Evolutionary conservation across 2,329 filamentous ascomycete species (phyloP).

Genomic region (Botrytis pseudocinerea): DNA sequence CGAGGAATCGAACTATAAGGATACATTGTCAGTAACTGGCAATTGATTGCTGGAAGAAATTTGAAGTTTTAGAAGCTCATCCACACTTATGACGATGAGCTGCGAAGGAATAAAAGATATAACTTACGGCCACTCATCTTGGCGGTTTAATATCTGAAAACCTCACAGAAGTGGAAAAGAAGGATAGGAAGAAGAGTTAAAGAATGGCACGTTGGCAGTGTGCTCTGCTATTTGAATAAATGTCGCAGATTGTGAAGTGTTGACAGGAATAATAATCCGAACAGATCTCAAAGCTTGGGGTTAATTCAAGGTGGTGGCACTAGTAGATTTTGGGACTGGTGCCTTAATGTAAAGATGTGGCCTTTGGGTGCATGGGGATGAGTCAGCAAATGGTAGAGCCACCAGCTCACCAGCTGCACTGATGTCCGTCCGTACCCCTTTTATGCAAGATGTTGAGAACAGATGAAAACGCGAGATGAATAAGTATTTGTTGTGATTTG

Average conservation of each 20-base stretch:
- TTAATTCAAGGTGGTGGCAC: constrained; percentile 29
- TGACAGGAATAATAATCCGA: constrained; percentile 31
- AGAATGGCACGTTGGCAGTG: constrained; percentile 36
- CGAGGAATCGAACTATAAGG: constrained; percentile 88
- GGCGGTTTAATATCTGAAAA: constrained; percentile 41
- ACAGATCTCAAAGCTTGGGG: constrained; percentile 34
- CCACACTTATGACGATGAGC: constrained; percentile 18
- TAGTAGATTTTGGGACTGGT: constrained; percentile 30
- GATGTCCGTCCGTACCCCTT: neutral
- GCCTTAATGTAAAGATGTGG: constrained; percentile 28
- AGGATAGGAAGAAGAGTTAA: constrained; percentile 35
- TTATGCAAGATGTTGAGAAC: constrained; percentile 15
- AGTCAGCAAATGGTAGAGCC: constrained; percentile 1
- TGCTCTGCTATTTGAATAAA: constrained; percentile 18
- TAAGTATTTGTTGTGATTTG: neutral
- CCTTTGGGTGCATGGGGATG: constrained; percentile 26
- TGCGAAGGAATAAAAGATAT: constrained; percentile 24
- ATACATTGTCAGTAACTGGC: constrained; percentile 35
- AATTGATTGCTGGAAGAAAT: constrained; percentile 27
- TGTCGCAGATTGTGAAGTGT: constrained; percentile 37
- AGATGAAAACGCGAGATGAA: neutral
- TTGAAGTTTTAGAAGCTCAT: constrained; percentile 18
- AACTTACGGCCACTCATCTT: constrained; percentile 48
- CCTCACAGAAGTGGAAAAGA: constrained; percentile 43
- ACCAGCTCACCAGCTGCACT: neutral